Evolutionary conservation across 2,329 filamentous ascomycete genomes (phyloP).

Genomic region (Colletotrichum musae): DNA sequence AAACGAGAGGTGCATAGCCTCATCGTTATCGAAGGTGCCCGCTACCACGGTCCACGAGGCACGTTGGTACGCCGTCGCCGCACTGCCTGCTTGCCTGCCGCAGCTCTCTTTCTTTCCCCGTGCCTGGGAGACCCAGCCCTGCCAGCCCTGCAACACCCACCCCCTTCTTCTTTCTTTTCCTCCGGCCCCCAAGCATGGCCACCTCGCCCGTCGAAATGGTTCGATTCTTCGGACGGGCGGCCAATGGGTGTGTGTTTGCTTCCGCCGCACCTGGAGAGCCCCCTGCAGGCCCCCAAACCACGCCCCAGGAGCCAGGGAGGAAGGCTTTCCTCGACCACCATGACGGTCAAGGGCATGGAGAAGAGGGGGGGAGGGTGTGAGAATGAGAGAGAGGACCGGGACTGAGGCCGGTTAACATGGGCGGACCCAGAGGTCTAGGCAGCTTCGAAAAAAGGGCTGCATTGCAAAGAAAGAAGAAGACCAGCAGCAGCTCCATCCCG

Average conservation of each 20-base stretch:
- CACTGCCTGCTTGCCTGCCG: slow-evolving; percentile 8
- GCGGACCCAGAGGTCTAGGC: neutral
- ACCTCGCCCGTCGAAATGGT: slow-evolving; percentile 6
- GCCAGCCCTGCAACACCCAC: neutral
- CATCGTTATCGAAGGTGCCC: slow-evolving; percentile 7
- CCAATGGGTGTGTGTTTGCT: slow-evolving; percentile 6
- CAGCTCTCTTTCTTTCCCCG: neutral
- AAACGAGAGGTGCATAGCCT: slow-evolving; percentile 23
- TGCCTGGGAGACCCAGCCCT: slow-evolving; percentile 3
- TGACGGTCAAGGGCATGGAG: neutral
- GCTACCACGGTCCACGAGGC: neutral
- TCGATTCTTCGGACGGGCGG: slow-evolving; percentile 2
- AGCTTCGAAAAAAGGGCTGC: no score
- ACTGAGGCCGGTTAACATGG: neutral
- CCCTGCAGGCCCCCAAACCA: slow-evolving; percentile 2
- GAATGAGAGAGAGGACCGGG: no score
- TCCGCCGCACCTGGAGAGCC: neutral
- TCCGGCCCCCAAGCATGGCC: slow-evolving; percentile 12
- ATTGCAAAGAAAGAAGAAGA: no score
- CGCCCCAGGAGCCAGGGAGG: slow-evolving; percentile 4
- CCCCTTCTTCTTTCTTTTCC: neutral
- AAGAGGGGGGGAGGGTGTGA: neutral
- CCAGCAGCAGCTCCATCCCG: neutral
- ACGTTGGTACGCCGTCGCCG: neutral
- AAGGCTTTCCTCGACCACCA: neutral